These are phyloP conservation scores for Euphorbia schlechtendalii DNA, from an alignment of 441 rosid species.

Conservation along the genomic window DNA sequence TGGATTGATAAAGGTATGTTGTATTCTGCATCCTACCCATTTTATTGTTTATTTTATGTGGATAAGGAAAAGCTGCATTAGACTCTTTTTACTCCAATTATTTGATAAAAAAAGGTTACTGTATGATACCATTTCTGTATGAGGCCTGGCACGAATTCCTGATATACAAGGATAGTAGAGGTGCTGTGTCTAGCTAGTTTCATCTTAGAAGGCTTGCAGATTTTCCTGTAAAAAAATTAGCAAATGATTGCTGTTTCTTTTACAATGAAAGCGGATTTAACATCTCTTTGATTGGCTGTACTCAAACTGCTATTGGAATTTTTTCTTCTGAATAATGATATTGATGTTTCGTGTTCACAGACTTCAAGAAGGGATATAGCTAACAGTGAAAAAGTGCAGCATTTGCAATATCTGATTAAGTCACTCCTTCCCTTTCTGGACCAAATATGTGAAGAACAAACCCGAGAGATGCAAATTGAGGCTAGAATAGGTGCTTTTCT, in stretches of 20 bases:
- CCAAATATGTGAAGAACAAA: conserved; percentile 45
- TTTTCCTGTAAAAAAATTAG: background rate
- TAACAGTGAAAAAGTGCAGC: conserved; percentile 39
- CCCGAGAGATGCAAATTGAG: conserved; percentile 46
- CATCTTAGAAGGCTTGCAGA: background rate
- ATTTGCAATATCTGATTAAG: conserved; percentile 44
- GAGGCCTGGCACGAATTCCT: background rate
- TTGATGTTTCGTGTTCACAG: conserved; percentile 32
- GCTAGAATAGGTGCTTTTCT: conserved; percentile 45
- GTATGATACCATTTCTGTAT: background rate
- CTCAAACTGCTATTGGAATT: background rate
- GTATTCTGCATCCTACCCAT: background rate
- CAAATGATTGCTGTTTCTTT: background rate
- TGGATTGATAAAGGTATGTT: conserved; percentile 59
- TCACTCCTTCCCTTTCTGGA: conserved; percentile 61
- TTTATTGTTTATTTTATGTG: background rate
- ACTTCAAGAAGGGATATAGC: conserved; percentile 43
- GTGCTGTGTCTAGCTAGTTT: too few relatives aligned
- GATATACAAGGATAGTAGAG: too few relatives aligned
- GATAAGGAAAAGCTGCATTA: background rate
- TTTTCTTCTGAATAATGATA: background rate
- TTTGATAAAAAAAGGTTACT: background rate
- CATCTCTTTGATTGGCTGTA: background rate
- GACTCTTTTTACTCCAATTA: background rate
- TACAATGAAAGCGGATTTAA: background rate